Evolutionary conservation across 768 basidiomycete species (phyloP), one percentile per base, ranked within the genome.

Genomic region (Lyophyllum shimeji): DNA sequence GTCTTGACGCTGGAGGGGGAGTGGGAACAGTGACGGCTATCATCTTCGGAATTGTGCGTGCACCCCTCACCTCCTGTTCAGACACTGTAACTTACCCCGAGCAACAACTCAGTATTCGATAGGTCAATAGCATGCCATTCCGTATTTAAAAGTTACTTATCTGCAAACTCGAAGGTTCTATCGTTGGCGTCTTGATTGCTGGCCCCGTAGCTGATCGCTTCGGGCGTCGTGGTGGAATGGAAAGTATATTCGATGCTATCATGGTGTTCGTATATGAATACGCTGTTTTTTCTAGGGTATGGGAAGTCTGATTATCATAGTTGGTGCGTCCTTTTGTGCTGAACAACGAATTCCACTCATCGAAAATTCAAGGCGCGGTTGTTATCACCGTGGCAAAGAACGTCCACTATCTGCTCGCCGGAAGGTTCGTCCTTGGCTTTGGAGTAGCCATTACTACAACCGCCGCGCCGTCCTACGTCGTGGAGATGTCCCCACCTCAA

Each of bases 401-500:
- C 50, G 68, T 73, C 21, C 53, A 69, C 5, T 82, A 83, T 58
- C 77, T 85, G 50, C 71, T 83, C 34, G 80, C 69, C 18, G 83
- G 82, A 43, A 69, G 81, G 23, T 80, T 81, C 60, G 69, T 82
- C 40, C 72, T 84, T 34, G 82, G 83, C 25, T 79, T 82, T 59
- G 80, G 82, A 55, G 80, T 83, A 15, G 69, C 78, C 3, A 76
- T 80, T 13, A 70, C 72, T 4, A 73, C 76, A 17, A 76, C 74
- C 8, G 76, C 76, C 1, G 74, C 75, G 2, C 74, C 76, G 4
- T 67, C 79, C 15, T 84, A 83, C 64, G 77, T 79, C 8, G 77
- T 79, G 18, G 84, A 86, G 65, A 81, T 85, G 66, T 78, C 81
- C 12, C 84, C 84, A 44, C 81, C 82, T 17, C 80, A 81, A 60